Evolutionary conservation across 169 alveolate species (phyloP), one percentile per base, ranked within the genome.

Genomic region (Plasmodium inui): DNA sequence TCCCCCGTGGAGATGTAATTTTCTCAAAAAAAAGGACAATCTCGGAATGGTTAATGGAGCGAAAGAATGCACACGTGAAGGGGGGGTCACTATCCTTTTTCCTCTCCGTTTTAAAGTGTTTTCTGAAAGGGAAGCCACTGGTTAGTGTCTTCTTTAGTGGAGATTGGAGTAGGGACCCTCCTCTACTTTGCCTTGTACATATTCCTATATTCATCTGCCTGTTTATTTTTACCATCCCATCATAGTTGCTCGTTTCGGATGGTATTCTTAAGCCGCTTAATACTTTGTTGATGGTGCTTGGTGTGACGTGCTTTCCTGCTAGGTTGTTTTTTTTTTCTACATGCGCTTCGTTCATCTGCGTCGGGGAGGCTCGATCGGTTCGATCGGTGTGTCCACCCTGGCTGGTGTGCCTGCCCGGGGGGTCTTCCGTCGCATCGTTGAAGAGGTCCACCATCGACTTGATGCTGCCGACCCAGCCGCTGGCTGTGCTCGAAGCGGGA

Each of bases 161-260:
- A 2, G 0, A 14, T 50, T 0, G 61, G 61, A 50, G 22, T 14
- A 50, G 61, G 19, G 61, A 50, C 22, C 61, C 61, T 14, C 0
- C 61, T 22, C 22, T 50, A 50, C 61, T 50, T 50, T 91, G 86
- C 53, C 44, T 82, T 28, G 85, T 44, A 82, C 95, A 91, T 81
- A 91, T 71, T 4, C 95, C 95, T 26, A 91, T 30, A 3, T 82
- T 91, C 44, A 91, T 3, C n/a, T 57, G 39, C 57, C 74, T 91
- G 37, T 81, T 91, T 7, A 44, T 82, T 32, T 44, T 81, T 22
- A 91, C 53, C 37, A 91, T 53, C 26, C 74, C 72, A 17, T 82
- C 79, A 71, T 71, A 82, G 74, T 82, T 72, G 26, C 39, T 91
- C 83, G 50, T 67, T 70, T 81, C 85, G 19, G 26, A 22, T 12